Base-by-base conservation (phyloP, 1,284 basidiomycete genomes). In the Dichomitus squalens region DNA sequence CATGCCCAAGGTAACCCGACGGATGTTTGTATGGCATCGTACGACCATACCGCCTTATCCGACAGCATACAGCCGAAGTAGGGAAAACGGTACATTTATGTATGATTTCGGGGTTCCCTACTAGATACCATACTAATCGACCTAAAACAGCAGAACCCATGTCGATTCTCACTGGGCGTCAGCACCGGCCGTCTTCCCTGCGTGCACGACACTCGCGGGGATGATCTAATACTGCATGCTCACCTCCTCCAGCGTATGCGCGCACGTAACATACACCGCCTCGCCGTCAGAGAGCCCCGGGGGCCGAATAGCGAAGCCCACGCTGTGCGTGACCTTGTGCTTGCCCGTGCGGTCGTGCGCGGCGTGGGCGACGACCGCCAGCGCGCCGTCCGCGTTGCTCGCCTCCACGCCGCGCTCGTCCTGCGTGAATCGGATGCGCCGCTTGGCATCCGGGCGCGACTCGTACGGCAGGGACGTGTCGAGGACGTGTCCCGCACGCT, bases 191-290 rank as follows among this genome's bases (percentile, higher is more conserved):
- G n/a, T n/a, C n/a, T n/a, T n/a, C n/a, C n/a, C n/a, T n/a, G n/a
- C n/a, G n/a, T n/a, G n/a, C n/a, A n/a, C n/a, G n/a, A n/a, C n/a
- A n/a, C n/a, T n/a, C n/a, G n/a, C n/a, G n/a, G n/a, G n/a, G n/a
- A n/a, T n/a, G n/a, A n/a, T n/a, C n/a, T n/a, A n/a, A n/a, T n/a
- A n/a, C n/a, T n/a, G n/a, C 31, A 33, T 33, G 67, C 78, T 68
- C 64, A 79, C 85, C 79, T 85, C 79, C 66, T 86, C 83, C 25
- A 90, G 66, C 2, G 88, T 88, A 68, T 91, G 89, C 4, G 83
- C 85, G 63, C 88, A 91, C 1, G 84, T 84, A 12, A 88, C 66
- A 25, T 89, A 67, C 9, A 84, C 61, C 2, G 73, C 71, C 25
- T 79, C 75, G 3, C 68, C 71, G 4, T 66, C 69, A 16, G 68